A percentile compares a stretch with the other conserved stretches of the same genome.
Conservation (phyloP, 768 basidiomycete species). For the Tricholoma bakamatsutake region DNA sequence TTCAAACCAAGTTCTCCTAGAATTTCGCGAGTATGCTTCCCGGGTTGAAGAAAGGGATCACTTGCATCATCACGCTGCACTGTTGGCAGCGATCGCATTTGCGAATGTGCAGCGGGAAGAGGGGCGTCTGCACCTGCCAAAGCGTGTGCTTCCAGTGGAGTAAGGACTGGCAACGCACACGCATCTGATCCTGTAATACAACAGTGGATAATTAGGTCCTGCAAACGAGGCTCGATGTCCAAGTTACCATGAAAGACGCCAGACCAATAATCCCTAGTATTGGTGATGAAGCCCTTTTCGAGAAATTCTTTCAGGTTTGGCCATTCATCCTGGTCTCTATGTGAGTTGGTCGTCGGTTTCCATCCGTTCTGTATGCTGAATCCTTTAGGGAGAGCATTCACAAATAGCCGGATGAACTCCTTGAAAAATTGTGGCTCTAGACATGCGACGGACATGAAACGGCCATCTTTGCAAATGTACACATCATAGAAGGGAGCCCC, state of each 20-base stretch:
- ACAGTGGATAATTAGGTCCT: background rate
- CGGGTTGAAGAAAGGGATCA: conserved; percentile 33
- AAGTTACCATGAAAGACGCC: conserved; percentile 53
- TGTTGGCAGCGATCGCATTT: conserved; percentile 18
- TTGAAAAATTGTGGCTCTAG: conserved; percentile 69
- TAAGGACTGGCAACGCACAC: conserved; percentile 65
- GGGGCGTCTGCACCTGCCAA: conserved; percentile 29
- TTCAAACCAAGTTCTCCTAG: conserved; percentile 46
- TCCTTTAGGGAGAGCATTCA: conserved; percentile 38
- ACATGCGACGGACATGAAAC: conserved; percentile 74
- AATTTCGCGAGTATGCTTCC: conserved; percentile 49
- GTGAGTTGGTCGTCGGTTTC: conserved; percentile 44
- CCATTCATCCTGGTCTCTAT: conserved; percentile 48
- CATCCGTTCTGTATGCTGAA: conserved; percentile 45
- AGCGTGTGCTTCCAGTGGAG: conserved; percentile 52
- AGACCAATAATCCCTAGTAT: conserved; percentile 66
- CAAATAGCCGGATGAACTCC: conserved; percentile 52
- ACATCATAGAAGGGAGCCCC: conserved; percentile 75
- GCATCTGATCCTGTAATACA: conserved; percentile 54
- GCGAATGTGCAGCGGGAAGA: conserved; percentile 50
- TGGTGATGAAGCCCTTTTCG: conserved; percentile 53
- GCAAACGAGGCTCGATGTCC: conserved; percentile 10
- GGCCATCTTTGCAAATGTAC: conserved; percentile 66
- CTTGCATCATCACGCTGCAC: conserved; percentile 3
- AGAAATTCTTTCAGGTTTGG: conserved; percentile 50